Evolutionary conservation across 78 protist species (phyloP).

Genomic region (Carpediemonas membranifera): DNA sequence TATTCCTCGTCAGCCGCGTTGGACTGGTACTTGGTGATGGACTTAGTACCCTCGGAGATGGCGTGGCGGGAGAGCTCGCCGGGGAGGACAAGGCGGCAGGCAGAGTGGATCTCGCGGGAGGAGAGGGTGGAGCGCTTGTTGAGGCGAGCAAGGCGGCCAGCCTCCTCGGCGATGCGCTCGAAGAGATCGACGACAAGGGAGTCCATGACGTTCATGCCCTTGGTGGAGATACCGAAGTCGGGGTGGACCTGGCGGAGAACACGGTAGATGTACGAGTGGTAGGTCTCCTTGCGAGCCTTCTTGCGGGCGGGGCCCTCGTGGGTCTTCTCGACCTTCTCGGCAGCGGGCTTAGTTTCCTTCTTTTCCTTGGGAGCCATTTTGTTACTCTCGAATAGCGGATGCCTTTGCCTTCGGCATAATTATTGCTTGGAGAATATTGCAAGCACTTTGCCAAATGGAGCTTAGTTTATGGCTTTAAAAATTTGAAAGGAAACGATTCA

Average conservation of each 20-base stretch:
- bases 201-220: slow-evolving; percentile 70
- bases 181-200: slow-evolving; percentile 70
- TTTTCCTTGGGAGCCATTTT: too few species aligned
- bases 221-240: slow-evolving; percentile 61
- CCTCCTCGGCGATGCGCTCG: slow-evolving; percentile 67
- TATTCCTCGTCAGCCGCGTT: too few species aligned
- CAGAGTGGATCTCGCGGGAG: slow-evolving; percentile 71
- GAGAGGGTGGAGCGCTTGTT: slow-evolving; percentile 47
- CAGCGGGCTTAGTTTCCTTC: too few species aligned
- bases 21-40: slow-evolving; percentile 76
- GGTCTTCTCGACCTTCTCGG: too few species aligned
- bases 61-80: slow-evolving; percentile 88
- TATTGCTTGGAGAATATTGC: too few species aligned
- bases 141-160: slow-evolving; percentile 56
- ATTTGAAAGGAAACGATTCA: too few species aligned
- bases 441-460: too few species aligned
- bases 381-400: too few species aligned
- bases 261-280: slow-evolving; percentile 57
- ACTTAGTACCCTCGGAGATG: slow-evolving; percentile 77
- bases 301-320: too few species aligned
- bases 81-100: slow-evolving; percentile 73
- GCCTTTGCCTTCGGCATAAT: too few species aligned
- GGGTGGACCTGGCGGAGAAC: slow-evolving; percentile 66
- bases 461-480: too few species aligned
- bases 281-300: slow-evolving; percentile 28